These are phyloP conservation scores for Cucurbita pepo DNA, from an alignment of 306 rosid species.

Conservation along the genomic window DNA sequence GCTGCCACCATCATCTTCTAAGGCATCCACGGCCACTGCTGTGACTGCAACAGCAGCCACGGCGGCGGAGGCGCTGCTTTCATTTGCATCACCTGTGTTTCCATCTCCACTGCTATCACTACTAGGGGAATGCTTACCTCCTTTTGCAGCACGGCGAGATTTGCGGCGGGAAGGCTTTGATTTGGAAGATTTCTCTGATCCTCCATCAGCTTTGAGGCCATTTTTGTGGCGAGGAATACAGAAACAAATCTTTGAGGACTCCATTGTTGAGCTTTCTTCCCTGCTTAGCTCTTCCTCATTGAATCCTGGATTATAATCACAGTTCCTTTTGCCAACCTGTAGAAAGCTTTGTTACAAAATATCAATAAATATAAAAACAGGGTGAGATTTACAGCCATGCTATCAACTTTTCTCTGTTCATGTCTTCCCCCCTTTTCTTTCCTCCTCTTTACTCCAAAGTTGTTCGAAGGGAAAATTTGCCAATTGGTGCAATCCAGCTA, in stretches of 20 bases:
- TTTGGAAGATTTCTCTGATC: neutral
- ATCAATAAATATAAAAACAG: neutral
- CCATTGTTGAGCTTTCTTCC: neutral
- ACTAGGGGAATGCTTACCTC: constrained; percentile 3
- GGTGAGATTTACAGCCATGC: neutral
- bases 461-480: neutral
- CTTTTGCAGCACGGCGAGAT: neutral
- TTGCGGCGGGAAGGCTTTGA: constrained; percentile 1
- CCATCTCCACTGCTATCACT: constrained; percentile 5
- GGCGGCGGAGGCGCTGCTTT: neutral
- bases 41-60: constrained; percentile 1
- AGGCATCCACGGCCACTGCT: neutral
- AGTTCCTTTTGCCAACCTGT: constrained; percentile 1
- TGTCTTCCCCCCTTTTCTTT: neutral
- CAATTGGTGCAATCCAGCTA: constrained; percentile 7
- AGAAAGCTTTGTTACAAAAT: neutral
- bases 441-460: neutral
- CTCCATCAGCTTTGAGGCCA: neutral
- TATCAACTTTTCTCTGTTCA: neutral
- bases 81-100: neutral
- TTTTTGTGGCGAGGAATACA: constrained; percentile 2
- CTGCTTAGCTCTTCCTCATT: neutral
- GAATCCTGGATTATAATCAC: neutral
- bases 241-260: constrained; percentile 3
- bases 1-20: neutral